Evolutionary conservation across 306 rosid genomes (phyloP), one percentile per base, ranked within the genome.

Genomic region (Acacia crassicarpa): DNA sequence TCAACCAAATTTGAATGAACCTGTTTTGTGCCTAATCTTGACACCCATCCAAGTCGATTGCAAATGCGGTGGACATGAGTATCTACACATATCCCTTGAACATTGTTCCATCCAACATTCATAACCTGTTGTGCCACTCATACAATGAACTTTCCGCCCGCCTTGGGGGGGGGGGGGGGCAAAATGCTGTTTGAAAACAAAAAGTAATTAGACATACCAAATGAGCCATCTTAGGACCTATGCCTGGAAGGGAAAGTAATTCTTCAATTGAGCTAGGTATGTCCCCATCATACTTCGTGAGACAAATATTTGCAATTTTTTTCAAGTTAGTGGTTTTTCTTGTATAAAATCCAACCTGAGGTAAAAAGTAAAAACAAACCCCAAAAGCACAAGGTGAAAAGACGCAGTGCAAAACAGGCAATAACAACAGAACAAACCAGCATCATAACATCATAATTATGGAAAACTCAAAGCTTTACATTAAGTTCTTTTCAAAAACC

Each of bases 211-310:
- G 49, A 65, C 69, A 75, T 86, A 95, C 97, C 95, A 95, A 85
- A 89, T 95, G 97, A 83, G 98, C 99, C 87, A 95, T 95, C 90
- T 95, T 95, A 70, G 99, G 99, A 72, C 99, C 99, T 72, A 95
- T 94, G 67, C 99, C 98, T 56, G 98, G 98, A 77, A 95, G 98
- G 62, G 84, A 83, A 75, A 95, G 99, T 66, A 95, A 93, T 67
- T 93, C 97, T 84, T 89, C 93, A 80, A 93, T 84, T 66, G 98
- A 80, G 83, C 85, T 83, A 62, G 99, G 98, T 89, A 95, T 90
- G 85, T 95, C 99, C 63, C 98, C 98, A 61, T 85, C 88, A 75
- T 91, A 95, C 89, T 90, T 93, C 19, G 40, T 74, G 66, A 95
- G 97, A 85, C 98, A 93, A 71, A 93, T 93, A 69, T 87, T 88